Evolutionary conservation across 495 filamentous ascomycete species (phyloP).

Genomic region (Penicillium egyptiacum): DNA sequence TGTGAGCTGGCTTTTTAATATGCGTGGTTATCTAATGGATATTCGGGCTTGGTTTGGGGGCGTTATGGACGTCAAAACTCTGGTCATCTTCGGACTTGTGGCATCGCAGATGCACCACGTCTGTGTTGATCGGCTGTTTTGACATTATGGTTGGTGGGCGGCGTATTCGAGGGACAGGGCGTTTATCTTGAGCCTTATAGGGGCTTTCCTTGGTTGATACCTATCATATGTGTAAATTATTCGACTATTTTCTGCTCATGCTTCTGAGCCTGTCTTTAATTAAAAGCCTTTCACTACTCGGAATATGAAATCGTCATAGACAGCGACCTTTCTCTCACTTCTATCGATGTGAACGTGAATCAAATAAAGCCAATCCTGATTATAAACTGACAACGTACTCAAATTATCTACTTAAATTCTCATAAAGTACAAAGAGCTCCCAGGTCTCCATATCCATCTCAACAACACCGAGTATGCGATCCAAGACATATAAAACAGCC

Average conservation of each 20-base stretch:
- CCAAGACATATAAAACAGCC: not conserved
- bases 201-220: not conserved
- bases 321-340: no score
- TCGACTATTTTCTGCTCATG: not conserved
- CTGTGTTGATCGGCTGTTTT: not conserved
- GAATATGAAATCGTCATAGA: not conserved
- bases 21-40: slow-evolving; percentile 12
- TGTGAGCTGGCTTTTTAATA: not conserved
- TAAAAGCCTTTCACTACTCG: not conserved
- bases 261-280: not conserved
- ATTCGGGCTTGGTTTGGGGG: slow-evolving; percentile 5
- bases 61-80: not conserved
- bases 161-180: not conserved
- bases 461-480: not conserved
- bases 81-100: not conserved
- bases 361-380: no score
- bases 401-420: no score
- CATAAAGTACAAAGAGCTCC: not conserved
- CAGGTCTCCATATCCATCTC: not conserved
- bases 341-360: no score
- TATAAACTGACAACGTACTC: no score
- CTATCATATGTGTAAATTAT: not conserved
- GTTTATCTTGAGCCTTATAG: slow-evolving; percentile 3
- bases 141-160: not conserved
- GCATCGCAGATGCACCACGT: not conserved